Base-by-base conservation (phyloP, 371 early-diverging fungal genomes). In the Sporodiniella umbellata region DNA sequence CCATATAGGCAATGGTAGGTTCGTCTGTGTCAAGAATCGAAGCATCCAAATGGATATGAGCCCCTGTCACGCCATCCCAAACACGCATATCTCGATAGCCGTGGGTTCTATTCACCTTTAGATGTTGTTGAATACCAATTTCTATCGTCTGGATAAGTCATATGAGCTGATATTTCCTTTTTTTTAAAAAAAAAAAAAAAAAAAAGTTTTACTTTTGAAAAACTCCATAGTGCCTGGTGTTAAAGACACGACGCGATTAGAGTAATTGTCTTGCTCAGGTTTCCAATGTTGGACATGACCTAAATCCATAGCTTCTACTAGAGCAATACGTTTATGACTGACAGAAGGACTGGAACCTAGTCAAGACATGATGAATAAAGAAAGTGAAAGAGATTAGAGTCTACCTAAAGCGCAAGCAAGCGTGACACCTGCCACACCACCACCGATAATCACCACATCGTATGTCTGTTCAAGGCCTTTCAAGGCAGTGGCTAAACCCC, bases 401-500 rank as follows among this genome's bases (percentile, higher is more conserved):
- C 52, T 76, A 90, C 90, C 86, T 33, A 95, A 75, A 11, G 87
- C 84, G 52, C 85, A 84, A 8, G 94, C 95, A 22, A 93, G 70
- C 8, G 93, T 87, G 14, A 84, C 84, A 26, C 96, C 96, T 21
- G 92, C 86, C 21, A 91, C 85, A n/a, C 96, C 96, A 35, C 92
- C 94, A 17, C 96, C 96, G n/a, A 96, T 88, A 63, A 96, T 88
- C 24, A 87, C 87, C 8, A 88, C 71, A 51, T 90, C 91, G 47
- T 87, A 89, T 5, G 69, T 62, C 47, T 78, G 61, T 21, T 65
- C 54, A n/a, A 66, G 24, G 33, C 59, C 53, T 4, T 52, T 31
- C 8, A 49, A 31, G 8, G 49, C 33, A 23, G 68, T 58, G 24
- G 64, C 64, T n/a, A 62, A 45, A 11, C 12, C 23, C 17, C 58